Conservation (phyloP, 2,329 filamentous ascomycete species). For the Clarireedia homoeocarpa region DNA sequence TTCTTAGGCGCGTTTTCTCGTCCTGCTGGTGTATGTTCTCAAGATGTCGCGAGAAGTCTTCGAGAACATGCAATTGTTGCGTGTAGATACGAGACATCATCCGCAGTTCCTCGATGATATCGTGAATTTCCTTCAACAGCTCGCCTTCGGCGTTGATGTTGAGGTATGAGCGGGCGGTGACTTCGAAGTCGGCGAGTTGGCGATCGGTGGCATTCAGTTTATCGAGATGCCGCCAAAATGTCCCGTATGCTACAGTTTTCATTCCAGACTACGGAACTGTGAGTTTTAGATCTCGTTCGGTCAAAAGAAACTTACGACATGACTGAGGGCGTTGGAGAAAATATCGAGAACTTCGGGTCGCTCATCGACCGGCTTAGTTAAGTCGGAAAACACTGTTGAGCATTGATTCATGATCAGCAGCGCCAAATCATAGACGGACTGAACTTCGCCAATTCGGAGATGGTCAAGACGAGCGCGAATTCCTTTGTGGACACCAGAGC, state of each 20-base stretch:
- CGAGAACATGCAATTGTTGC: neutral
- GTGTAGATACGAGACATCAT: neutral
- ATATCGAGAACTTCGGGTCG: conserved; percentile 2
- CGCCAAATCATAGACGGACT: conserved; percentile 31
- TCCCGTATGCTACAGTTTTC: neutral
- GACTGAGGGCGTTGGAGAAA: conserved; percentile 1
- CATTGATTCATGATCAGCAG: conserved; percentile 34
- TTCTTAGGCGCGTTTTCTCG: neutral
- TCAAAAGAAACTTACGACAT: neutral
- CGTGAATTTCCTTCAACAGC: neutral
- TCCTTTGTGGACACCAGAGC: conserved; percentile 33
- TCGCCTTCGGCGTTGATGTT: neutral
- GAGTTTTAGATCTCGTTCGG: too few species aligned
- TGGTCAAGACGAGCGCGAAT: conserved; percentile 29
- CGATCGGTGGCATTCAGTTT: neutral
- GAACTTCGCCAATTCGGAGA: conserved; percentile 23
- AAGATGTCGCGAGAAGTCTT: neutral
- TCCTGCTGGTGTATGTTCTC: neutral
- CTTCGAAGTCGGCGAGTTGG: neutral
- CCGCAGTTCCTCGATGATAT: neutral
- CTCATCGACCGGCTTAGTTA: neutral
- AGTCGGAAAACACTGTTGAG: conserved; percentile 31
- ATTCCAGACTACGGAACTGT: neutral
- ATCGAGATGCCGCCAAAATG: neutral
- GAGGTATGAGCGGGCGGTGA: neutral